These are phyloP conservation scores for Blastomyces gilchristii DNA, from an alignment of 2,329 filamentous ascomycete species.

Conservation along the genomic window DNA sequence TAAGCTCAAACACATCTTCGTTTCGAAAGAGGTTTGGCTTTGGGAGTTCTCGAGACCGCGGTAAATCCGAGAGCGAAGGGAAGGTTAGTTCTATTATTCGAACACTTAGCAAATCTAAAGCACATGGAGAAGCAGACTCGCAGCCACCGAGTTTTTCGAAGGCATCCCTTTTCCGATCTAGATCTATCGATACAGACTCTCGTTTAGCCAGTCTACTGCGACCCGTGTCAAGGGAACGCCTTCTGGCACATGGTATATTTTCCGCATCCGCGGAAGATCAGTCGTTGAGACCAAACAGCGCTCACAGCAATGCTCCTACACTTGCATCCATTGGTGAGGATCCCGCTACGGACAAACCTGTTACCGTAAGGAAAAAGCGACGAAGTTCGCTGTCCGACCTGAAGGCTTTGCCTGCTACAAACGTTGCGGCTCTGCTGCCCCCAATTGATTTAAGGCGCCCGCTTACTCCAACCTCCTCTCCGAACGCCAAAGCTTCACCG, in stretches of 20 bases:
- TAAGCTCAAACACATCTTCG: slow-evolving; percentile 67
- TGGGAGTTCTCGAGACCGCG: slow-evolving; percentile 67
- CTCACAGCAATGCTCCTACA: slow-evolving; percentile 38
- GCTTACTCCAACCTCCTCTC: slow-evolving; percentile 23
- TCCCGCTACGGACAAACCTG: slow-evolving; percentile 37
- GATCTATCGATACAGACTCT: slow-evolving; percentile 63
- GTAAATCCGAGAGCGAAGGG: slow-evolving; percentile 59
- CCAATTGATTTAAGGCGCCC: slow-evolving; percentile 30
- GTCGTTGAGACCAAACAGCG: slow-evolving; percentile 34
- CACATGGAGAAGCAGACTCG: slow-evolving; percentile 48
- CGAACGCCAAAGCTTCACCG: slow-evolving; percentile 8
- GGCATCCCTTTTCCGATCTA: slow-evolving; percentile 56
- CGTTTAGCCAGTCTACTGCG: slow-evolving; percentile 39
- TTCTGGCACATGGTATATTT: slow-evolving; percentile 40
- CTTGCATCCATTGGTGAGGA: slow-evolving; percentile 45
- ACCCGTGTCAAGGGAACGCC: slow-evolving; percentile 47
- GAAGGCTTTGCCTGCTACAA: slow-evolving; percentile 53
- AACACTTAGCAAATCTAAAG: slow-evolving; percentile 69
- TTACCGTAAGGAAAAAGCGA: slow-evolving; percentile 60
- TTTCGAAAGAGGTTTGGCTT: slow-evolving; percentile 76
- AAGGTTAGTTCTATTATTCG: slow-evolving; percentile 70
- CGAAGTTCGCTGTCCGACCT: slow-evolving; percentile 88
- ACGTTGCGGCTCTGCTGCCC: slow-evolving; percentile 34
- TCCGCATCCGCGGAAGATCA: slow-evolving; percentile 39
- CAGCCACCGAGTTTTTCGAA: slow-evolving; percentile 52